Evolutionary conservation across 163 green algal species (phyloP).

Genomic region (Prototheca wickerhamii): DNA sequence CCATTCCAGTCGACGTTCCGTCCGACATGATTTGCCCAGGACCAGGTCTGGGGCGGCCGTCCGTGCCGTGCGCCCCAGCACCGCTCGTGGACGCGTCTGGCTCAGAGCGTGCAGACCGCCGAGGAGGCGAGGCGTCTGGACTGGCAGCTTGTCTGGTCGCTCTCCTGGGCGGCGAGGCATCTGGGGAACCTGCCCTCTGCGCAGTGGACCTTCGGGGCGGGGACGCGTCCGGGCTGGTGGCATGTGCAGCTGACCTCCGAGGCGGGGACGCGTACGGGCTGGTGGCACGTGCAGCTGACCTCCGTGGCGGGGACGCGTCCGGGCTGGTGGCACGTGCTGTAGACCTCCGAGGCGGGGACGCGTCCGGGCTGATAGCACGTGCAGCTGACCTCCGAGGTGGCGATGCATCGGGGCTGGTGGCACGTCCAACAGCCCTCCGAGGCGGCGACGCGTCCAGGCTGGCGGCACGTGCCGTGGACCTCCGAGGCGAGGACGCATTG

Average conservation of each 20-base stretch:
- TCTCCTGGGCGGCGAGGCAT: conserved; percentile 16
- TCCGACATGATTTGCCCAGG: conserved; percentile 53
- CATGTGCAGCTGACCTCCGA: neutral
- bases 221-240: conserved; percentile 13
- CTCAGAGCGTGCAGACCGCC: too few relatives aligned
- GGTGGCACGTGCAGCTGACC: conserved; percentile 20
- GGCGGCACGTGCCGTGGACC: conserved; percentile 7
- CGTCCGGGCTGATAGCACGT: conserved; percentile 11
- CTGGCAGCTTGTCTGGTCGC: neutral
- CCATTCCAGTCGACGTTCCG: conserved; percentile 55
- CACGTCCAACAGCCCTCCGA: neutral
- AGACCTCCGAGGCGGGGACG: conserved; percentile 5
- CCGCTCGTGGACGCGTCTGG: too few relatives aligned
- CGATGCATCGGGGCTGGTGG: conserved; percentile 32
- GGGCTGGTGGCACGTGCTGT: conserved; percentile 13
- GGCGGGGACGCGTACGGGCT: conserved; percentile 7
- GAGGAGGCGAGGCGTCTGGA: conserved; percentile 16
- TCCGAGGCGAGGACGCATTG: conserved; percentile 16
- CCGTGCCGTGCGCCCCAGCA: neutral
- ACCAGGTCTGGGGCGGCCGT: too few relatives aligned
- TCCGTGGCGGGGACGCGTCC: conserved; percentile 14
- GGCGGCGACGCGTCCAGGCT: conserved; percentile 29
- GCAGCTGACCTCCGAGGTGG: conserved; percentile 5
- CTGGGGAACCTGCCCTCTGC: neutral
- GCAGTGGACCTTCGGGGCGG: conserved; percentile 1